phyloP scores from a whole-genome alignment of 1,139 yeast species.

The Blastobotrys elegans region DNA sequence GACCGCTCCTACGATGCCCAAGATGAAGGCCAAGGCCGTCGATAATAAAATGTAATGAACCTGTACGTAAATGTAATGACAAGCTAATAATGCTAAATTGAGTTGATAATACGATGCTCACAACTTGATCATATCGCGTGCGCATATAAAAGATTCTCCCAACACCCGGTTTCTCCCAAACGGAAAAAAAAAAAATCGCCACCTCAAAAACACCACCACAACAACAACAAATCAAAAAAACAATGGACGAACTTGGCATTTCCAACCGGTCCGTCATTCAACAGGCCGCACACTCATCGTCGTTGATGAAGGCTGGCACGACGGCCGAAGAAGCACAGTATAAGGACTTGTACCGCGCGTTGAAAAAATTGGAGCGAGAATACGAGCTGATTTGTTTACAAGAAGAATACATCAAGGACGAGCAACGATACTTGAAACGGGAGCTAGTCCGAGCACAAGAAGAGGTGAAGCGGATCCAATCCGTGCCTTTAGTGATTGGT shows the following conservation, averaged over 20 bases:
- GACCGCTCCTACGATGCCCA: conserved; percentile 31
- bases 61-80: no score
- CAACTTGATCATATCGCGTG: no score
- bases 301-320: conserved; percentile 3
- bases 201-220: not conserved
- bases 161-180: no score
- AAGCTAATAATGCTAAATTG: no score
- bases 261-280: conserved; percentile 21
- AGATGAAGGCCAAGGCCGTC: conserved; percentile 27
- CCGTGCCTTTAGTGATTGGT: conserved; percentile 97
- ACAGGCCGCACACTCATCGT: conserved; percentile 17
- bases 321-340: conserved; percentile 3
- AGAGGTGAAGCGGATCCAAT: conserved; percentile 94
- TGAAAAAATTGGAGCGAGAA: conserved; percentile 86
- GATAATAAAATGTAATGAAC: not conserved
- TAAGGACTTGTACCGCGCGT: conserved; percentile 68
- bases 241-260: conserved; percentile 12
- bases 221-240: not conserved
- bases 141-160: no score
- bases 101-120: no score
- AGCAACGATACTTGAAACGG: conserved; percentile 91
- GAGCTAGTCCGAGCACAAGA: conserved; percentile 96
- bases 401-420: conserved; percentile 96
- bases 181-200: not conserved
- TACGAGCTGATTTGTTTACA: conserved; percentile 77